Conservation (phyloP, 2,329 filamentous ascomycete species). For the Aspergillus amoenus region DNA sequence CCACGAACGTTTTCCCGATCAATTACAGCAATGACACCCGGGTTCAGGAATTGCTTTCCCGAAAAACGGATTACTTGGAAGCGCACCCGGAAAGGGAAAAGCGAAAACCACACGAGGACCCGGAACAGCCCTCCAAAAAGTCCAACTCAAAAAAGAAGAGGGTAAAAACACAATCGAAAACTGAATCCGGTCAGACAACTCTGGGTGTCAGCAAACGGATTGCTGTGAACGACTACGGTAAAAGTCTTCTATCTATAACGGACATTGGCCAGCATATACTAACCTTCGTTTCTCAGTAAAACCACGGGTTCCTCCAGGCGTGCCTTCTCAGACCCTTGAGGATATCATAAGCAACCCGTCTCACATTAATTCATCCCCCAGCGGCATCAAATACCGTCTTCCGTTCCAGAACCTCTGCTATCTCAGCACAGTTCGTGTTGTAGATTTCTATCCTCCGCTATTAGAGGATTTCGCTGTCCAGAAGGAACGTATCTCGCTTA, state of each 20-base stretch:
- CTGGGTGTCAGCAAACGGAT: conserved; percentile 27
- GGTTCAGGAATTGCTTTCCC: conserved; percentile 59
- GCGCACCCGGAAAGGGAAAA: conserved; percentile 38
- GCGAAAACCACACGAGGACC: conserved; percentile 27
- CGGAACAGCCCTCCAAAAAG: conserved; percentile 31
- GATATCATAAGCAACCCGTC: conserved; percentile 51
- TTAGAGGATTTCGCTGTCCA: conserved; percentile 69
- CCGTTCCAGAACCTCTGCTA: conserved; percentile 77
- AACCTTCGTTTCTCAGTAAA: conserved; percentile 42
- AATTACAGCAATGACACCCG: conserved; percentile 47
- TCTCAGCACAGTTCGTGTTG: conserved; percentile 68
- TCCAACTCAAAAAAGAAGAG: conserved; percentile 30
- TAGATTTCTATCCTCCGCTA: conserved; percentile 73
- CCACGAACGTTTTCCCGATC: conserved; percentile 60
- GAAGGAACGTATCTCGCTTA: conserved; percentile 45
- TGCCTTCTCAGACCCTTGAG: conserved; percentile 40
- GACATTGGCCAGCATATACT: background rate
- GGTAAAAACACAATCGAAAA: conserved; percentile 28
- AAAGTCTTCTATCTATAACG: conserved; percentile 16
- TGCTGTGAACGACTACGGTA: conserved; percentile 44
- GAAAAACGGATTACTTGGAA: conserved; percentile 65
- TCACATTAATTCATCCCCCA: conserved; percentile 48
- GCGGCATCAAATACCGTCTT: conserved; percentile 48
- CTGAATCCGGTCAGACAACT: conserved; percentile 30
- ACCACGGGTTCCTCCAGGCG: conserved; percentile 45